Base-by-base conservation (phyloP, 345 rosid genomes). In the Limnanthes douglasii region DNA sequence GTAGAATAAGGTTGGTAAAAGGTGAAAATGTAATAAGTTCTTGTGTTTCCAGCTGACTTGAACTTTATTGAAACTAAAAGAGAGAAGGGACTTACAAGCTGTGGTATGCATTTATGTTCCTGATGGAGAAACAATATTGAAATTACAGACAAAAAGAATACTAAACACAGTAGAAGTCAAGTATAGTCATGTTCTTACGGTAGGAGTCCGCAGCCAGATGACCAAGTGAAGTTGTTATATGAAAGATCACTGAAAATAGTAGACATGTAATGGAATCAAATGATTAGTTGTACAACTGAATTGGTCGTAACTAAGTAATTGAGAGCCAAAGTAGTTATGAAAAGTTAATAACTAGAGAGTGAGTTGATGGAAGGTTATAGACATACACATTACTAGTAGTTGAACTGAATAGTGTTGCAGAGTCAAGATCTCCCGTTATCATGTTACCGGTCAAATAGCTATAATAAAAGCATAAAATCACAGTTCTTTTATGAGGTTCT, bases 181-280 rank as follows among this genome's bases (percentile, higher is more conserved):
- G n/a, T 34, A 34, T 56, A 14, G 37, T 48, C 51, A 2, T 25
- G 41, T 46, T 37, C 32, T 56, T 51, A n/a, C n/a, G n/a, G n/a
- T n/a, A n/a, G n/a, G n/a, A n/a, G n/a, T 33, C 15, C 21, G 51
- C 62, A 56, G 51, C 33, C 33, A 20, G 56, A 27, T 25, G 51
- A 50, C 62, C 56, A 56, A 16, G 62, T 49, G 19, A 56, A 38
- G 34, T 50, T 56, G 39, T 56, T 56, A 15, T 56, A 56, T 8
- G 62, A 56, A 43, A 56, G 51, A 37, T 56, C 62, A 20, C 62
- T 56, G 62, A 13, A 37, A 4, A n/a, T n/a, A n/a, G n/a, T n/a
- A n/a, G n/a, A n/a, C n/a, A n/a, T n/a, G n/a, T n/a, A n/a, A 34
- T 13, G 5, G 4, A 9, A 21, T 4, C 26, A 22, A 15, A 21